Conservation (phyloP, 371 early-diverging fungal genomes). For the Mucor mucedo region DNA sequence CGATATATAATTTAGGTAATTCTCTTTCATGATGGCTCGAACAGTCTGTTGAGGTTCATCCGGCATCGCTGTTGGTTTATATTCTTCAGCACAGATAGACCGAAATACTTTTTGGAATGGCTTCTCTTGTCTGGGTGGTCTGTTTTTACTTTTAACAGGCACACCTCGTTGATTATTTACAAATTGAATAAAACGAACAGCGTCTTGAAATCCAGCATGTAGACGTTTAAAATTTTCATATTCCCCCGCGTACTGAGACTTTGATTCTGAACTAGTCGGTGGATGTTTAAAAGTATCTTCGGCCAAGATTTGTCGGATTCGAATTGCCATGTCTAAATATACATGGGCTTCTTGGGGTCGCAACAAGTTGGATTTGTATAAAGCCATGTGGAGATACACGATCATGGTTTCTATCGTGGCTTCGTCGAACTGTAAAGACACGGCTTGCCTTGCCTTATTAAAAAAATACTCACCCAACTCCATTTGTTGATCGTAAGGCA, state of each 20-base stretch:
- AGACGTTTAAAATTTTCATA: slow-evolving; percentile 43
- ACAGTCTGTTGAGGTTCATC: slow-evolving; percentile 28
- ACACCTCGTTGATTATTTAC: slow-evolving; percentile 38
- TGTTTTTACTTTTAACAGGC: slow-evolving; percentile 14
- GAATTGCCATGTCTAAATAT: slow-evolving; percentile 42
- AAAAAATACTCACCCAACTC: slow-evolving; percentile 28
- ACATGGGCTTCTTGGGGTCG: slow-evolving; percentile 34
- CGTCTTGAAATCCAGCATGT: slow-evolving; percentile 25
- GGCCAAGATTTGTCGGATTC: slow-evolving; percentile 37
- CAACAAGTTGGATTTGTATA: slow-evolving; percentile 39
- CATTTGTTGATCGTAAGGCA: slow-evolving; percentile 35
- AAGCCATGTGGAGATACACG: slow-evolving; percentile 34
- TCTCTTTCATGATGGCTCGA: slow-evolving; percentile 34
- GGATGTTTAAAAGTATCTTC: slow-evolving; percentile 14
- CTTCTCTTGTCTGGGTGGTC: neutral
- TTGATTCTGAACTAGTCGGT: slow-evolving; percentile 6
- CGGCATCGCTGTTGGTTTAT: slow-evolving; percentile 21
- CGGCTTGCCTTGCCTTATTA: slow-evolving; percentile 23
- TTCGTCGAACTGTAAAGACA: slow-evolving; percentile 40
- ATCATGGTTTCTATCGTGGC: slow-evolving; percentile 34
- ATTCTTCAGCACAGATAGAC: neutral
- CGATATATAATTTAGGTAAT: slow-evolving; percentile 16
- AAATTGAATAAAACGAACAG: slow-evolving; percentile 28
- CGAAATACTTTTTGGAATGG: neutral
- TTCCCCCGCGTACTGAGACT: slow-evolving; percentile 21